Conservation (phyloP, 2,329 filamentous ascomycete genomes). For the Aspergillus fumigatus region DNA sequence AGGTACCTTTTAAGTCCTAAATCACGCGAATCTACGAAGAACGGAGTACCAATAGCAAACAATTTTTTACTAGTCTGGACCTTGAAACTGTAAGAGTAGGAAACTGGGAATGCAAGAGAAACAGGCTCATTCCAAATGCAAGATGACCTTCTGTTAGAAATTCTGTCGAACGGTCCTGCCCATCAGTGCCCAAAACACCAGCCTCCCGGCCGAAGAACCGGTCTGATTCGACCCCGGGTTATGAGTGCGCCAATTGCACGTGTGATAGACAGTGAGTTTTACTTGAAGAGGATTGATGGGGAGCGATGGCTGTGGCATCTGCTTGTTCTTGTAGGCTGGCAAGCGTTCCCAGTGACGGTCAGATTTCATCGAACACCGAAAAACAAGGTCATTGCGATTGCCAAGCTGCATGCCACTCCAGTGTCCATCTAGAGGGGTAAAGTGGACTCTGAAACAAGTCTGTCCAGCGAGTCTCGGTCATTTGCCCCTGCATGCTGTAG, state of each 20-base stretch:
- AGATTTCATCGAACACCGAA: background rate
- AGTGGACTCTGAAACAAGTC: background rate
- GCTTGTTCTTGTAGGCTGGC: no score
- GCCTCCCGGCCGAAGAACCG: background rate
- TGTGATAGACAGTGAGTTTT: background rate
- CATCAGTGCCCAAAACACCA: constrained; percentile 13
- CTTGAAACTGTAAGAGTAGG: background rate
- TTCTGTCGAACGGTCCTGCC: constrained; percentile 2
- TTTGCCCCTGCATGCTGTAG: background rate
- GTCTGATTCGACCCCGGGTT: background rate
- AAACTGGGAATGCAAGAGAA: constrained; percentile 1
- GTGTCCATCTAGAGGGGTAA: background rate
- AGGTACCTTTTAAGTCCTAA: background rate
- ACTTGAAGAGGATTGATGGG: background rate
- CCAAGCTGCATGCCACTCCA: background rate
- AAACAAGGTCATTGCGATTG: background rate
- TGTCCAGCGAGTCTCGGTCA: background rate
- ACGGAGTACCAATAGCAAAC: background rate
- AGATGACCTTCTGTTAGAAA: background rate
- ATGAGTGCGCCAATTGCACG: background rate
- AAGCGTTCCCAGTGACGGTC: background rate
- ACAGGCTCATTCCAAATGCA: background rate
- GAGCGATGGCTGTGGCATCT: background rate
- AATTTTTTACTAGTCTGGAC: background rate
- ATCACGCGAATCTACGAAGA: background rate